Base-by-base conservation (phyloP, 1,284 basidiomycete genomes). In the Athelia psychrophila region DNA sequence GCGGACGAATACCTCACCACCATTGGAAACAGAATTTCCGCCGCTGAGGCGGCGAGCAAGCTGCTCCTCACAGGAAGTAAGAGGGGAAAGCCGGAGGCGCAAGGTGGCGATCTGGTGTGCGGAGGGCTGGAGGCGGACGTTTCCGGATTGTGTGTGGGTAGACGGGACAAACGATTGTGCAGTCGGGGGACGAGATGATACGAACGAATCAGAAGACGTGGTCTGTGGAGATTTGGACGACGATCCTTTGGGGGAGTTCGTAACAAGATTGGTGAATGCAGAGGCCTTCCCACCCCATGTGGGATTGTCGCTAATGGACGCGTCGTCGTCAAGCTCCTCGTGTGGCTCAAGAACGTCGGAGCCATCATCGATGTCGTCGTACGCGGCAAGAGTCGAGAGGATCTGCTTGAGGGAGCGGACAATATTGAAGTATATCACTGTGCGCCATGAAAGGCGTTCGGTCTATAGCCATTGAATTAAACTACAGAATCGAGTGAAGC, bases 381-480 rank as follows among this genome's bases (percentile, higher is more conserved):
- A 86, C 1, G 76, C 66, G 52, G 91, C 88, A 44, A 91, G 73
- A 24, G 80, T 83, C 45, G 80, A 74, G 46, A 91, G 77, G 35
- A 92, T 88, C 58, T 85, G 85, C 56, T 85, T 84, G 59, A 92
- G 73, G 25, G 88, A 87, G 55, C 83, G 85, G 47, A 88, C 80
- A 60, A 91, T 79, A 68, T 91, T 91, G 72, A 89, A 89, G 67
- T 86, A 90, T 42, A 92, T 81, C 55, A 92, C 88, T n/a, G 84
- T 82, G 47, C 84, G 81, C 89, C 89, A 92, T 22, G 89, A 91
- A 33, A 79, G 68, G 16, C 90, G 86, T 63, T 92, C 89, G 52
- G 80, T 78, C 51, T 92, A 88, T 49, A 92, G 74, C n/a, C n/a
- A 13, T 84, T 82, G 50, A 42, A 16, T 42, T 42, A 18, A 16